Conservation (phyloP, 2,329 filamentous ascomycete species). For the Diaporthe ilicicola region DNA sequence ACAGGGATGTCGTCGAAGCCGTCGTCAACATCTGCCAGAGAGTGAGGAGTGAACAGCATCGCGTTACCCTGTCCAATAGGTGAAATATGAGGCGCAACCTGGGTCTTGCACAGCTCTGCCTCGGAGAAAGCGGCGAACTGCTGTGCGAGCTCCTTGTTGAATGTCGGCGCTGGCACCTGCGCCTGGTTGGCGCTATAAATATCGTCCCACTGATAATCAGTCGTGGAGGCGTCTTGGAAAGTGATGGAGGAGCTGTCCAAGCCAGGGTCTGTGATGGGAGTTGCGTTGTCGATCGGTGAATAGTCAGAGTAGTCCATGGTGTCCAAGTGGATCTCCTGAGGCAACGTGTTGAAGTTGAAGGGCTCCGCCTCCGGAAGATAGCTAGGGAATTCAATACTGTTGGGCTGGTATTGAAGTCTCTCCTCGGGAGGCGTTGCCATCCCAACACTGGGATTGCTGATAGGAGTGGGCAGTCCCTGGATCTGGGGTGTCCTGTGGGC, state of each 20-base stretch:
- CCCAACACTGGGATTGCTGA: conserved; percentile 62
- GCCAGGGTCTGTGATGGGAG: conserved; percentile 49
- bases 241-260: conserved; percentile 59
- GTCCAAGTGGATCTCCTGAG: conserved; percentile 52
- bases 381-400: conserved; percentile 56
- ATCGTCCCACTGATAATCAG: conserved; percentile 70
- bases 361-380: conserved; percentile 56
- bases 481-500: conserved; percentile 66
- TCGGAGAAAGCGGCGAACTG: conserved; percentile 51
- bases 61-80: conserved; percentile 73
- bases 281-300: conserved; percentile 60
- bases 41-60: conserved; percentile 74
- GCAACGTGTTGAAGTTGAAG: conserved; percentile 52
- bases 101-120: conserved; percentile 50
- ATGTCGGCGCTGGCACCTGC: conserved; percentile 55
- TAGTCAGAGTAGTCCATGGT: conserved; percentile 37
- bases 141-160: conserved; percentile 53
- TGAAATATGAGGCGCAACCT: conserved; percentile 66
- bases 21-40: conserved; percentile 70
- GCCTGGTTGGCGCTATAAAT: conserved; percentile 61
- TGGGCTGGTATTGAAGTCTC: conserved; percentile 44
- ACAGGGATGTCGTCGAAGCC: conserved; percentile 64
- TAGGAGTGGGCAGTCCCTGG: conserved; percentile 69
- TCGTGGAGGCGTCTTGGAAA: conserved; percentile 62
- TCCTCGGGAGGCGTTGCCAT: conserved; percentile 68